phyloP scores from a whole-genome alignment of 2,329 filamentous ascomycete genomes.

The Bipolaris cookei region DNA sequence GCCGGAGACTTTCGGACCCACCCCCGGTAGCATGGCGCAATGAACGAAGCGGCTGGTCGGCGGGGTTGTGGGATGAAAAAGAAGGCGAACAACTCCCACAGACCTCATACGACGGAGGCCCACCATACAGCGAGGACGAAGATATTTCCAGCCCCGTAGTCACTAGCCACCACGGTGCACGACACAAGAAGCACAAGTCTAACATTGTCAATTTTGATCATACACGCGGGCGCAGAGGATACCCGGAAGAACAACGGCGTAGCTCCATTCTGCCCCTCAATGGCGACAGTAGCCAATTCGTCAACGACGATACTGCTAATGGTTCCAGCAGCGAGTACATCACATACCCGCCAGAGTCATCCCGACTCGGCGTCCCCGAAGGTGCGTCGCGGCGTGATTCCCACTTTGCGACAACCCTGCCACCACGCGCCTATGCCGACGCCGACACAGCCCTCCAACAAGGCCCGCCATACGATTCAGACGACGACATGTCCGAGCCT shows the following conservation, averaged over 20 bases:
- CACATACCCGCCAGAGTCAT: conserved; percentile 70
- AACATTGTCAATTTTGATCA: conserved; percentile 51
- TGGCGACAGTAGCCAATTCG: conserved; percentile 75
- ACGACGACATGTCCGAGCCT: conserved; percentile 57
- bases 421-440: conserved; percentile 52
- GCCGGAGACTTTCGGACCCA: conserved; percentile 78
- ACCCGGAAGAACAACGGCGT: conserved; percentile 54
- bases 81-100: conserved; percentile 73
- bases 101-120: conserved; percentile 79
- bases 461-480: conserved; percentile 50
- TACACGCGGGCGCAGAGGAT: conserved; percentile 43
- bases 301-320: conserved; percentile 71
- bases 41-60: conserved; percentile 64
- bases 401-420: conserved; percentile 59
- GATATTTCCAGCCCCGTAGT: conserved; percentile 89
- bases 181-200: conserved; percentile 80
- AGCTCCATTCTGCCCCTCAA: conserved; percentile 55
- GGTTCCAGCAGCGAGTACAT: conserved; percentile 81
- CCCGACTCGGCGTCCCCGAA: conserved; percentile 38
- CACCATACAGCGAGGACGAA: conserved; percentile 94
- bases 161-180: conserved; percentile 67
- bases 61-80: conserved; percentile 59
- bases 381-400: conserved; percentile 57
- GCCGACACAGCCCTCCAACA: conserved; percentile 50
- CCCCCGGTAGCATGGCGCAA: conserved; percentile 75